A percentile compares a stretch with the other conserved stretches of the same genome.
phyloP scores from a whole-genome alignment of 2,329 filamentous ascomycete genomes.

The Aspergillus glaucus region DNA sequence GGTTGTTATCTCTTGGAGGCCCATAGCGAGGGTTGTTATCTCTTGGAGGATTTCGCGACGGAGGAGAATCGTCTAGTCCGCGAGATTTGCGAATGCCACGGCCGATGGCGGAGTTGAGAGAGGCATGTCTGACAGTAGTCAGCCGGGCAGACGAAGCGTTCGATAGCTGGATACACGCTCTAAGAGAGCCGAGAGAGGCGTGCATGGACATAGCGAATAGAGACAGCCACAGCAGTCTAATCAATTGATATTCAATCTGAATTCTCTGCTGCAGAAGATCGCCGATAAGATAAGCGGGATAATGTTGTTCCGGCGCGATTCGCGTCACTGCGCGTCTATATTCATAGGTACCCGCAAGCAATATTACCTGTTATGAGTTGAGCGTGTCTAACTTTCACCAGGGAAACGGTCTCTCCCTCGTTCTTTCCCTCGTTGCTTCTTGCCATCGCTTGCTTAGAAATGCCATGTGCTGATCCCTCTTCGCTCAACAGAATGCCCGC shows the following conservation, averaged over 20 bases:
- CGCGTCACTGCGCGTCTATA: constrained; percentile 8
- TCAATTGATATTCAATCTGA: background rate
- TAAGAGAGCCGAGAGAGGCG: constrained; percentile 3
- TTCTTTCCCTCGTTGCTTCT: constrained; percentile 8
- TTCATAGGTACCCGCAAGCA: background rate
- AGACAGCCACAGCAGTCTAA: background rate
- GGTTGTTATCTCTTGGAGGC: background rate
- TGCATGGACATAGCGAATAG: constrained; percentile 5
- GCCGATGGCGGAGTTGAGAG: constrained; percentile 63
- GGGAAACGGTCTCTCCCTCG: no score
- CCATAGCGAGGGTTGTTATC: background rate
- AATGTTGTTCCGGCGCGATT: constrained; percentile 6
- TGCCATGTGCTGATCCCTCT: background rate
- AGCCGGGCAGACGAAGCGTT: constrained; percentile 6
- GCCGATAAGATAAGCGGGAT: constrained; percentile 16
- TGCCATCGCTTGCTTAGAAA: background rate
- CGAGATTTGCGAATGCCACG: constrained; percentile 53
- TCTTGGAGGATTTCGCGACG: background rate
- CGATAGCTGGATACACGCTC: constrained; percentile 11
- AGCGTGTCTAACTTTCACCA: no score
- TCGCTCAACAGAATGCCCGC: background rate
- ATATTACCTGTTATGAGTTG: constrained; percentile 4
- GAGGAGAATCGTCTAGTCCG: constrained; percentile 1
- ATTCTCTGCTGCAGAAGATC: background rate
- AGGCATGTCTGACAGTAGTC: constrained; percentile 40